Base-by-base conservation (phyloP, 2,329 filamentous ascomycete species). In the Talaromyces pinophilus region DNA sequence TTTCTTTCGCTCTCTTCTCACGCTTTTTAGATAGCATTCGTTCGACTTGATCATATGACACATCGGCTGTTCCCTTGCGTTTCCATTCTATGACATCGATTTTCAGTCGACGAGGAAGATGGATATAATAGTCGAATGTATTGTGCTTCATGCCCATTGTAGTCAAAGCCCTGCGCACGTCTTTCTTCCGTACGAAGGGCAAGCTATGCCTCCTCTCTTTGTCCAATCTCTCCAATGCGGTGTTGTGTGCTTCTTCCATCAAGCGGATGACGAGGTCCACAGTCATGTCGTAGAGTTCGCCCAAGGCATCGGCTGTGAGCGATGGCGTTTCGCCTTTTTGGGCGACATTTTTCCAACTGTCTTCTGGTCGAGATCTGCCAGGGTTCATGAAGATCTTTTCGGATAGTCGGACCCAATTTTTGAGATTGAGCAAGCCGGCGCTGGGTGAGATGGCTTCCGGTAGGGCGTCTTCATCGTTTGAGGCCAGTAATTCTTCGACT, bases 331-430 rank as follows among this genome's bases (percentile, higher is more conserved):
- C 83, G 3, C 72, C 72, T 62, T 76, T 75, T 33, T 85, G 83
- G 22, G 84, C 83, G 7, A 91, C 71, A 46, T 81, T 82, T 40
- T 80, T 81, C 92, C 91, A 96, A 73, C 92, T 93, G 64, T 86
- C 84, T 63, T 87, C 86, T 13, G 82, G 79, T 50, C 85, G 80
- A 1, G 81, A 75, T 13, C 84, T 83, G 67, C 80, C 81, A 25
- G 79, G 71, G 67, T 93, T 94, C 92, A 96, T 94, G 74, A 94
- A 95, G 1, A 93, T 71, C 1, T 82, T 81, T 55, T 85, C 82
- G 0, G 90, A 89, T 3, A 95, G 81, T 5, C 79, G 77, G 3
- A 93, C 77, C 87, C 90, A 92, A 10, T 79, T 82, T 2, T 79
- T 76, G 2, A 88, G 73, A 54, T 85, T 80, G 55, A 95, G 86